Evolutionary conservation across 2,329 filamentous ascomycete genomes (phyloP), one percentile per base, ranked within the genome.

Genomic region (Fusarium papillatum): DNA sequence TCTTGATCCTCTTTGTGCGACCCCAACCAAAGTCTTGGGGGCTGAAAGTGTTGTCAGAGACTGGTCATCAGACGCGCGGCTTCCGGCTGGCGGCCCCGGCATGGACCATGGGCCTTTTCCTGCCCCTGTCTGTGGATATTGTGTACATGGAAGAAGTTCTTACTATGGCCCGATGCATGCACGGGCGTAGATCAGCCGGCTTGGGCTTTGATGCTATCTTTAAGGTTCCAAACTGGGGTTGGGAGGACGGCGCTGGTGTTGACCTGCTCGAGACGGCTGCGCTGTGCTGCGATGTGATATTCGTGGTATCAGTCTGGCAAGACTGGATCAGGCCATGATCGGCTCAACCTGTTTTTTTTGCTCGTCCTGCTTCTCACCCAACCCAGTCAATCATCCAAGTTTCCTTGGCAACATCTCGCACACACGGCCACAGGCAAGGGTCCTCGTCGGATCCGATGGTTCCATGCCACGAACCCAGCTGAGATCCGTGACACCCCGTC

Each of bases 401-500:
- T 67, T 60, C 60, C 38, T 29, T 60, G 41, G 50, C 46, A 53
- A 50, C 50, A 66, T 70, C 48, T 60, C 53, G 69, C 53, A 69
- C 50, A 69, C 73, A 66, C 34, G 43, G 36, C 24, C 53, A 31
- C 43, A 57, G 66, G 64, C 68, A 75, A 70, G 77, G 77, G 57
- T 66, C 43, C 34, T 72, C 22, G 57, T 70, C 50, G 46, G 69
- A 63, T 70, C 64, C 59, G 68, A 64, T 70, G 67, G 64, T 55
- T 71, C 64, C 61, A 71, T 76, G 43, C 48, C 77, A 76, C 74
- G 43, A 78, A 57, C 75, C 75, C 39, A 69, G 69, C 53, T 71
- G 72, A 77, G 77, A 79, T 79, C 75, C 76, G 72, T 77, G 70
- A 77, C 69, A 70, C 73, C 77, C 70, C 50, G 38, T 70, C 73